phyloP scores from a whole-genome alignment of 2,329 filamentous ascomycete species.

The Ophiostoma novo-ulmi region DNA sequence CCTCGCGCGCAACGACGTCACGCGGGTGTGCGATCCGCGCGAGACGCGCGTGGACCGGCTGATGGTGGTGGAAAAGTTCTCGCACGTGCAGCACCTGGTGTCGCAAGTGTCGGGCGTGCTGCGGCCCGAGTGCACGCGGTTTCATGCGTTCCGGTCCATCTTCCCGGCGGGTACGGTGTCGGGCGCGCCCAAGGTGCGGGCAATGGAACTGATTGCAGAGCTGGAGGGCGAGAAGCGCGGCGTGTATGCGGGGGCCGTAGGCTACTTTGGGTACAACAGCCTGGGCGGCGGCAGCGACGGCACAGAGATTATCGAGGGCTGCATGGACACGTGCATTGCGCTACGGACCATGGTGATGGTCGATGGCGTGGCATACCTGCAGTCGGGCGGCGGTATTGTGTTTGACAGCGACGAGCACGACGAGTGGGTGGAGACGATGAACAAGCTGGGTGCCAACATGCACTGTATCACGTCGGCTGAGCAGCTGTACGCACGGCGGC shows the following conservation, averaged over 20 bases:
- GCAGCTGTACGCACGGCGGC: constrained; percentile 48
- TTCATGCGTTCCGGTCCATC: constrained; percentile 92
- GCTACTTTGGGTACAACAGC: constrained; percentile 82
- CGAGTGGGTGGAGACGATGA: constrained; percentile 92
- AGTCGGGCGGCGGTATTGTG: constrained; percentile 85
- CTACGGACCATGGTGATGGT: constrained; percentile 93
- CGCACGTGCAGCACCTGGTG: constrained; percentile 93
- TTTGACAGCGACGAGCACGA: constrained; percentile 88
- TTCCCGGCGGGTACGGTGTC: constrained; percentile 96
- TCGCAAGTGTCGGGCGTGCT: constrained; percentile 93
- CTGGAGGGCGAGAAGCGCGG: constrained; percentile 90
- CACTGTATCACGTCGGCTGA: constrained; percentile 82
- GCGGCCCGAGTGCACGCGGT: constrained; percentile 75
- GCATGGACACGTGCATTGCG: constrained; percentile 81
- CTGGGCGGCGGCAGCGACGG: constrained; percentile 47
- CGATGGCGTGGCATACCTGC: constrained; percentile 84
- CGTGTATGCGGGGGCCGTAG: constrained; percentile 91
- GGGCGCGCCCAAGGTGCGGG: constrained; percentile 89
- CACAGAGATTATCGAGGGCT: constrained; percentile 64
- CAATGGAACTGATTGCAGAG: constrained; percentile 96
- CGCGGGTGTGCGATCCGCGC: constrained; percentile 85
- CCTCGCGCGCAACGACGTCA: constrained; percentile 91
- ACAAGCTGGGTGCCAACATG: constrained; percentile 89
- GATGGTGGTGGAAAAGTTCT: constrained; percentile 93
- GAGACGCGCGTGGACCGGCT: constrained; percentile 87